Evolutionary conservation across 2,329 filamentous ascomycete species (phyloP).

Genomic region (Akanthomyces uredinophilus): DNA sequence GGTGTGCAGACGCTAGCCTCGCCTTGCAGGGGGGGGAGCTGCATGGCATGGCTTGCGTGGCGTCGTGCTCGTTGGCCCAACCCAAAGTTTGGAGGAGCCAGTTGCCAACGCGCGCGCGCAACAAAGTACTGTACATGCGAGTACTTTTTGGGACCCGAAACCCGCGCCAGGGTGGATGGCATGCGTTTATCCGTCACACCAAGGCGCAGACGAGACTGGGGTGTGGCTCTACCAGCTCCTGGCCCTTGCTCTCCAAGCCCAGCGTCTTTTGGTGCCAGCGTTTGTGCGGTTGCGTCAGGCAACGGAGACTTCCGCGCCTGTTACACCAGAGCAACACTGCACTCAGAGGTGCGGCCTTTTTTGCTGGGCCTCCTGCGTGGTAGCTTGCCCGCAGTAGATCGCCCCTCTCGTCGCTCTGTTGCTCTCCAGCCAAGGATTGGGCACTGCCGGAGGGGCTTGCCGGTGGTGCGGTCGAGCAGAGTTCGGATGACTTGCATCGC

Average conservation of each 20-base stretch:
- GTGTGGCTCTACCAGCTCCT: neutral
- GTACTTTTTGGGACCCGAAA: constrained; percentile 3
- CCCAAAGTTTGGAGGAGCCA: neutral
- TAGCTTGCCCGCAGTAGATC: constrained; percentile 4
- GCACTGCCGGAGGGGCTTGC: neutral
- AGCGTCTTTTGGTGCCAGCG: neutral
- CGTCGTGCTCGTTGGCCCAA: neutral
- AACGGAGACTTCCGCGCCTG: neutral
- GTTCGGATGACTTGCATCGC: neutral
- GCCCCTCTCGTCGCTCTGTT: neutral
- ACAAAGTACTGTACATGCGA: constrained; percentile 7
- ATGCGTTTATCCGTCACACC: constrained; percentile 3
- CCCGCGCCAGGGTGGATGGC: neutral
- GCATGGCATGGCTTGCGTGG: constrained; percentile 13
- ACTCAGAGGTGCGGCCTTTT: neutral
- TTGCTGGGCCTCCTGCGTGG: neutral
- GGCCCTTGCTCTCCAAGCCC: neutral
- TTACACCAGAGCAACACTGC: neutral
- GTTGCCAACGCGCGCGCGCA: neutral
- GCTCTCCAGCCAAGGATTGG: constrained; percentile 1
- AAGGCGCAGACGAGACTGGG: neutral
- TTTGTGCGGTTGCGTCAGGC: neutral
- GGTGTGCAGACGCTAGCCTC: constrained; percentile 5
- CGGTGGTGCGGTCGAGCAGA: neutral
- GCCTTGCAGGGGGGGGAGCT: constrained; percentile 4